Evolutionary conservation across 176 grass and related monocot genomes (phyloP).

Genomic region (Zea mays): Zm-B73-REFERENCE-NAM-5.0 NC_050099.1:183550001-183550500

Average conservation of each 20-base stretch:
- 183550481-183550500: slow-evolving; percentile 53
- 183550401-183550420: slow-evolving; percentile 33
- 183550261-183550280: slow-evolving; percentile 49
- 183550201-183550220: slow-evolving; percentile 69
- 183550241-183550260: slow-evolving; percentile 76
- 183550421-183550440: slow-evolving; percentile 9
- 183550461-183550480: slow-evolving; percentile 35
- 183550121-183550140: slow-evolving; percentile 85
- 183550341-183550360: slow-evolving; percentile 44
- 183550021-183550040: slow-evolving; percentile 72
- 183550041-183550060: neutral
- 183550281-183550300: neutral
- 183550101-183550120: slow-evolving; percentile 82
- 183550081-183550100: slow-evolving; percentile 80
- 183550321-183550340: slow-evolving; percentile 30
- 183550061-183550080: slow-evolving; percentile 46
- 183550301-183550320: neutral
- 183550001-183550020: slow-evolving; percentile 84
- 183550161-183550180: neutral
- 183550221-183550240: slow-evolving; percentile 96
- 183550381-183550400: slow-evolving; percentile 37
- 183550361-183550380: slow-evolving; percentile 34
- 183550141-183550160: slow-evolving; percentile 48
- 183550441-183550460: slow-evolving; percentile 29
- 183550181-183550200: slow-evolving; percentile 21